Conservation (phyloP, 2,329 filamentous ascomycete species). For the Arachnopeziza araneosa region DNA sequence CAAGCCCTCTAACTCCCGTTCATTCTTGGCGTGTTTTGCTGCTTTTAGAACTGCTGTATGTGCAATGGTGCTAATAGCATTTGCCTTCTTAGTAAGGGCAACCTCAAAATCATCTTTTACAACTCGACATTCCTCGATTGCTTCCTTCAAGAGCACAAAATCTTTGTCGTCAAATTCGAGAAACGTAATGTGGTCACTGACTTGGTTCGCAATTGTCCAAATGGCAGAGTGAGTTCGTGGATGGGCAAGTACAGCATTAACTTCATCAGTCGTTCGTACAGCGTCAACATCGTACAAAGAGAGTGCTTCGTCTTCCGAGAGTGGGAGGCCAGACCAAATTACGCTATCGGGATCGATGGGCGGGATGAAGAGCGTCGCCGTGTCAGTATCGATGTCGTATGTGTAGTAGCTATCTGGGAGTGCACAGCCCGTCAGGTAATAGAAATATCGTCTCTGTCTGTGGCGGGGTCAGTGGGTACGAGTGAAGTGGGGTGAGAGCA, state of each 20-base stretch:
- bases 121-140: conserved; percentile 63
- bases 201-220: conserved; percentile 73
- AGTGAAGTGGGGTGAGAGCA: background rate
- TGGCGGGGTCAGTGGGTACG: conserved; percentile 5
- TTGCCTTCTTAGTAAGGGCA: conserved; percentile 66
- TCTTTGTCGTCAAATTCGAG: conserved; percentile 63
- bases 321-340: conserved; percentile 87
- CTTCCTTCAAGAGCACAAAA: conserved; percentile 46
- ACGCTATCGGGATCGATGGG: conserved; percentile 82
- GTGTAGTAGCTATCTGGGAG: conserved; percentile 74
- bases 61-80: conserved; percentile 61
- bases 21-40: conserved; percentile 63
- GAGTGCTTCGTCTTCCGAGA: conserved; percentile 69
- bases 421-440: conserved; percentile 82
- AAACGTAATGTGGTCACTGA: conserved; percentile 67
- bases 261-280: conserved; percentile 64
- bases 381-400: conserved; percentile 70
- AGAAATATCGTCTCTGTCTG: conserved; percentile 88
- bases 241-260: conserved; percentile 59
- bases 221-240: conserved; percentile 44
- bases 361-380: conserved; percentile 84
- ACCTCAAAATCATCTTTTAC: conserved; percentile 73
- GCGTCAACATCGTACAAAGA: conserved; percentile 75
- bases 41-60: conserved; percentile 57
- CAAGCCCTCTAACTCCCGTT: conserved; percentile 75